Percentiles rank a stretch among this genome's conserved stretches.
These are phyloP conservation scores for Phytophthora pistaciae DNA, from an alignment of 352 stramenopile genomes.

Conservation along the genomic window DNA sequence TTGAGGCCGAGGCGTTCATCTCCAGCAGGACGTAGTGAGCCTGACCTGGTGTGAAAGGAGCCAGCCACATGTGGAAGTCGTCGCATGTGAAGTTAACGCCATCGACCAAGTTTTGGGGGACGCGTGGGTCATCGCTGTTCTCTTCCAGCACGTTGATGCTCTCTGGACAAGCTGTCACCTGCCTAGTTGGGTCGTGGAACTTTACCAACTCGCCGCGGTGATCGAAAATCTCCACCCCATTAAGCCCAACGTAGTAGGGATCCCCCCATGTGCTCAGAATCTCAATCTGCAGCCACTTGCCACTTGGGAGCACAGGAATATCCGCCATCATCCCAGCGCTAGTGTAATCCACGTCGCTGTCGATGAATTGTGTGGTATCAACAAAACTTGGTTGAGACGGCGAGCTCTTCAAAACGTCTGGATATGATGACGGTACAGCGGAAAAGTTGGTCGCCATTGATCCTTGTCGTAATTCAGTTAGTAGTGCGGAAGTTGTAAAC, in stretches of 20 bases:
- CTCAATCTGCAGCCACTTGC: constrained; percentile 69
- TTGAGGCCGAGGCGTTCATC: constrained; percentile 38
- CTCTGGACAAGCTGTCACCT: constrained; percentile 72
- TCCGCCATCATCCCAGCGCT: background rate
- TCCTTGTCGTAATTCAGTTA: constrained; percentile 31
- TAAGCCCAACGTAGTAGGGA: constrained; percentile 90
- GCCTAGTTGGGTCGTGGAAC: constrained; percentile 52
- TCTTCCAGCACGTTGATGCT: constrained; percentile 93
- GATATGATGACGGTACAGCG: background rate
- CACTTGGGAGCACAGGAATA: constrained; percentile 76
- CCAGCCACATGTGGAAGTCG: constrained; percentile 93
- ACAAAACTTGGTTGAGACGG: background rate
- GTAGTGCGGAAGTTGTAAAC: constrained; percentile 31
- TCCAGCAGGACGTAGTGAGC: constrained; percentile 69
- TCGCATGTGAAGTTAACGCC: constrained; percentile 91
- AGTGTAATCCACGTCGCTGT: background rate
- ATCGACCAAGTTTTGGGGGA: constrained; percentile 83
- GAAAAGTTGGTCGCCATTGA: background rate
- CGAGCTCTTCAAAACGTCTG: constrained; percentile 3
- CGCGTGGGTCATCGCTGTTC: constrained; percentile 80
- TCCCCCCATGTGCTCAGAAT: constrained; percentile 92
- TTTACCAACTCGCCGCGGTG: constrained; percentile 61
- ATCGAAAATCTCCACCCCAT: constrained; percentile 91
- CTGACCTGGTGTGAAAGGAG: constrained; percentile 71
- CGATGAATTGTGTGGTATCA: background rate